Evolutionary conservation across 1,139 yeast species (phyloP).

Genomic region (Nakaseomyces kungkrabaensis): DNA sequence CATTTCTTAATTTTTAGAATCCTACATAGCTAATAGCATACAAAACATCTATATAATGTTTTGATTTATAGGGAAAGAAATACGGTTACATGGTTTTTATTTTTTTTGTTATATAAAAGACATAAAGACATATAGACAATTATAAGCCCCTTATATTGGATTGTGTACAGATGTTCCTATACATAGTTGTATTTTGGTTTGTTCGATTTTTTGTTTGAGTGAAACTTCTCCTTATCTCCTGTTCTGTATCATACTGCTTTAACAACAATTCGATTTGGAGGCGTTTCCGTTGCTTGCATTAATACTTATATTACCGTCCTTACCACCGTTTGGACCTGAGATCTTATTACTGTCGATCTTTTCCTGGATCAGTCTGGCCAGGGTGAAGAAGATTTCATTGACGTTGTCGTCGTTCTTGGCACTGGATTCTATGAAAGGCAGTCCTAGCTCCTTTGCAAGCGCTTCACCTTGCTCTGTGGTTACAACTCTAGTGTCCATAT

Average conservation of each 20-base stretch:
- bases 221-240: background rate
- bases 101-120: too few species aligned
- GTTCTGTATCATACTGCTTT: background rate
- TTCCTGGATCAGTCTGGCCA: slow-evolving; percentile 82
- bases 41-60: too few species aligned
- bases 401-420: slow-evolving; percentile 92
- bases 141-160: too few species aligned
- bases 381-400: slow-evolving; percentile 79
- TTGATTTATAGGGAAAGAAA: too few species aligned
- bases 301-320: slow-evolving; percentile 29
- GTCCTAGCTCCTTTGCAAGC: slow-evolving; percentile 76
- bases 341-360: slow-evolving; percentile 41
- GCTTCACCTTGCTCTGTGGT: slow-evolving; percentile 82
- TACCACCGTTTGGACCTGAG: slow-evolving; percentile 16
- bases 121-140: too few species aligned
- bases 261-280: slow-evolving; percentile 24
- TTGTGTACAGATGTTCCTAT: background rate
- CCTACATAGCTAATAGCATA: too few species aligned
- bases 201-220: background rate
- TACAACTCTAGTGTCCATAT: slow-evolving; percentile 65
- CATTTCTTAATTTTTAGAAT: too few species aligned
- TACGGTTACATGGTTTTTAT: too few species aligned
- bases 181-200: background rate
- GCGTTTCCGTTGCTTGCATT: slow-evolving; percentile 16
- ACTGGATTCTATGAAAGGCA: slow-evolving; percentile 90